A percentile compares a stretch with the other conserved stretches of the same genome.
phyloP scores from a whole-genome alignment of 2,329 filamentous ascomycete species.

The Nothophaeocryptopus gaeumannii region DNA sequence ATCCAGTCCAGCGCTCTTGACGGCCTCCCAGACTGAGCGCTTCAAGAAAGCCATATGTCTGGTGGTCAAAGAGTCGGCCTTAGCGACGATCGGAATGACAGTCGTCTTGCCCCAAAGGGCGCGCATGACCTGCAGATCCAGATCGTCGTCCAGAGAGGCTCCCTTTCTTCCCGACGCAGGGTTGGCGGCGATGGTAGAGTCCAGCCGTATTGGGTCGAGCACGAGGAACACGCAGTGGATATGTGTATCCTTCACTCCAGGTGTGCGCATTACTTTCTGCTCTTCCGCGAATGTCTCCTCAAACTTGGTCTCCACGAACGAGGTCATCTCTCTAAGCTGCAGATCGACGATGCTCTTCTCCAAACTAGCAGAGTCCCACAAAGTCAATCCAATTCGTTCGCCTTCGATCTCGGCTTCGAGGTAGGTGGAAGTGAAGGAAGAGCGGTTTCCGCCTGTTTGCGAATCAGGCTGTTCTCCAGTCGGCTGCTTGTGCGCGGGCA shows the following conservation, averaged over 20 bases:
- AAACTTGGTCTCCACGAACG: conserved; percentile 96
- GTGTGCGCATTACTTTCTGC: conserved; percentile 93
- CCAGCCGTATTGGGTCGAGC: conserved; percentile 78
- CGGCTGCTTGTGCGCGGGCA: conserved; percentile 73
- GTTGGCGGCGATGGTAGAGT: conserved; percentile 58
- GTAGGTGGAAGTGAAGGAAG: conserved; percentile 76
- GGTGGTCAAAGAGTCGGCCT: conserved; percentile 94
- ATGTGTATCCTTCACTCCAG: conserved; percentile 90
- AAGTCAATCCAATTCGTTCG: conserved; percentile 84
- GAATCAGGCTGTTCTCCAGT: conserved; percentile 27
- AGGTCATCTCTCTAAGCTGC: conserved; percentile 84
- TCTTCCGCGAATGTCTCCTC: conserved; percentile 97
- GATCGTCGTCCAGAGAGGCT: conserved; percentile 68
- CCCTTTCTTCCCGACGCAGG: conserved; percentile 14
- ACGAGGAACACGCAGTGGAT: conserved; percentile 94
- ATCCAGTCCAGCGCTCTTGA: conserved; percentile 82
- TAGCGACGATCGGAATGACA: conserved; percentile 91
- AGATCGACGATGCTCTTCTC: conserved; percentile 95
- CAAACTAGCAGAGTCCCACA: conserved; percentile 95
- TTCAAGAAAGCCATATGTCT: conserved; percentile 92
- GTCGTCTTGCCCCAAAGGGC: conserved; percentile 90
- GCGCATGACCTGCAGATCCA: conserved; percentile 86
- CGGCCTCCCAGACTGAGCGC: conserved; percentile 81
- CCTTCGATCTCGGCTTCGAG: conserved; percentile 91
- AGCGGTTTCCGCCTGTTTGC: conserved; percentile 29